These are phyloP conservation scores for Melastoma malabathricum DNA, from an alignment of 345 rosid species.

Conservation along the genomic window DNA sequence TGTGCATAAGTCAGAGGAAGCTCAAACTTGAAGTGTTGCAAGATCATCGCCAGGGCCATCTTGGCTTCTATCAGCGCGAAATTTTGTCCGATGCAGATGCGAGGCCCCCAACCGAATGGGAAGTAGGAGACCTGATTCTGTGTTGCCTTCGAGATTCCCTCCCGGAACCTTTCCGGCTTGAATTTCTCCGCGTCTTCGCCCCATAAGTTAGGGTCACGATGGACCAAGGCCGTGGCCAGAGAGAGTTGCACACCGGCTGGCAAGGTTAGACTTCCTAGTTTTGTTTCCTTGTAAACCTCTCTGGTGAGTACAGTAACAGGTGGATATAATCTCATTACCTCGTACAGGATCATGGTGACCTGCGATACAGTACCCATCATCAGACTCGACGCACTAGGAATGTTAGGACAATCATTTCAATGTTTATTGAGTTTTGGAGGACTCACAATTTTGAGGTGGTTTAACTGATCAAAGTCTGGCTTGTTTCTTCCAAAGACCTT, in stretches of 20 bases:
- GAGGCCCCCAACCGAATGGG: conserved; percentile 27
- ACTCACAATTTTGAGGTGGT: conserved; percentile 13
- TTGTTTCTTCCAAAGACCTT: conserved; percentile 17
- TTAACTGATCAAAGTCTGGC: conserved; percentile 11
- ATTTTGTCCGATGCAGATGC: conserved; percentile 23
- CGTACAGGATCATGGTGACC: conserved; percentile 23
- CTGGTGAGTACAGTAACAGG: conserved; percentile 7
- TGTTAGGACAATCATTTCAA: too few species aligned
- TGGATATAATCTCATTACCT: conserved; percentile 31
- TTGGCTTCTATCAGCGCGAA: conserved; percentile 45
- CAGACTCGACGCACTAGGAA: neutral
- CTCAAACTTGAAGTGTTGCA: conserved; percentile 28
- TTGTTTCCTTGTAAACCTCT: conserved; percentile 11
- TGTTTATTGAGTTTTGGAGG: too few species aligned
- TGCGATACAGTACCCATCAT: neutral
- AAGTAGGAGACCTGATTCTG: conserved; percentile 12
- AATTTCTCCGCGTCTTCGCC: conserved; percentile 23
- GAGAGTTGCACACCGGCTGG: conserved; percentile 13
- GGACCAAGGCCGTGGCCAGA: conserved; percentile 16
- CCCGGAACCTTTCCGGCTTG: conserved; percentile 21
- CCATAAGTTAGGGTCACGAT: conserved; percentile 20
- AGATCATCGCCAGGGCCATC: conserved; percentile 33
- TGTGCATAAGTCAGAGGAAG: conserved; percentile 42
- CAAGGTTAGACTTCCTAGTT: conserved; percentile 11
- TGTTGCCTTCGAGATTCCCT: conserved; percentile 23